Base-by-base conservation (phyloP, 225 moss, liverwort and hornwort species). In the Lunularia cruciata region DNA sequence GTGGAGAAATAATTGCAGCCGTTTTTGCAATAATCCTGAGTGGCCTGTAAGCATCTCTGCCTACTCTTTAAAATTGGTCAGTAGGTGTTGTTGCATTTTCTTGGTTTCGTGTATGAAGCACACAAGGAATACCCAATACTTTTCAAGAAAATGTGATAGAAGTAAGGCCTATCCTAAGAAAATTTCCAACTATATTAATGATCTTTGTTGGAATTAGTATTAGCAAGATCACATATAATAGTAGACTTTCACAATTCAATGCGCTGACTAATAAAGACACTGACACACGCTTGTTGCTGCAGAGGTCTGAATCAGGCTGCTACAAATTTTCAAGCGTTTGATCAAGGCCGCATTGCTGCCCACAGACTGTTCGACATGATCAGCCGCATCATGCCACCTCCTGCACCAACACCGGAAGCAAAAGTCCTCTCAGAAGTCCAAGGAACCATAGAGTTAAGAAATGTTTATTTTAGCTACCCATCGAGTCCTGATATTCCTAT, bases 401-500 rank as follows among this genome's bases (percentile, higher is more conserved):
- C 65, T 23, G 68, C 58, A 26, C 67, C 69, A 46, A 77, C 72
- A 55, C 56, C 73, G 45, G 89, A 84, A 70, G 73, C 73, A 75
- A 83, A 72, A 16, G 71, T 69, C 49, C 71, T 85, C 12, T 72
- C 77, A 28, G 85, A 85, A 43, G 88, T 91, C 49, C 88, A 88
- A 31, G 91, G 91, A 54, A 86, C 71, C 55, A 87, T 91, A 65
- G 91, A 91, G 86, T 81, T 91, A 23, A 85, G 91, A 11, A 91
- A 91, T 69, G 91, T 91, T 0, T 91, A 91, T 58, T 91, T 91
- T 70, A 91, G 91, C 77, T 91, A 91, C 57, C 91, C 91, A 20
- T 85, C 85, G 38, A 85, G 88, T 67, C 88, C 91, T 1, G 91
- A 91, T 78, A 85, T 91, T 38, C 91, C 91, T 19, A 83, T 91